A percentile compares a stretch with the other conserved stretches of the same genome.
Evolutionary conservation across 2,329 filamentous ascomycete genomes (phyloP).

Genomic region (Aspergillus pseudoterreus): DNA sequence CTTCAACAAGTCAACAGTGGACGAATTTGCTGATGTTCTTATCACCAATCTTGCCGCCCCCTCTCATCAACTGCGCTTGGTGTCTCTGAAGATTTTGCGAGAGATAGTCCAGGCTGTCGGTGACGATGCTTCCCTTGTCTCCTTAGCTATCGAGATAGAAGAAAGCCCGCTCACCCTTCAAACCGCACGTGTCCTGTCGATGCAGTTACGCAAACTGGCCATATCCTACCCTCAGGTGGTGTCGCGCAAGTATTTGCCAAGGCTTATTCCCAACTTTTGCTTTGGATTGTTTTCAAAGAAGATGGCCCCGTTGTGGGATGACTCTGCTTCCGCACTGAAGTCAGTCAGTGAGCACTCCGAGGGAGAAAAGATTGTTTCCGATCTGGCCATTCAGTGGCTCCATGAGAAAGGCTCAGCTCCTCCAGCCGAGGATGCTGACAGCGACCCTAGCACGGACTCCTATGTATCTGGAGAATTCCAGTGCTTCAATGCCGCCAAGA

Average conservation of each 20-base stretch:
- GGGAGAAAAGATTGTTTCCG: constrained; percentile 70
- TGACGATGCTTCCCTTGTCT: constrained; percentile 41
- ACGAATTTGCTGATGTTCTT: constrained; percentile 61
- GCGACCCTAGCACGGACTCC: constrained; percentile 21
- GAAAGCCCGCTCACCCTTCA: constrained; percentile 73
- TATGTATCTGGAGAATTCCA: constrained; percentile 61
- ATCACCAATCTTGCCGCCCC: constrained; percentile 71
- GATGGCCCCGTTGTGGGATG: constrained; percentile 82
- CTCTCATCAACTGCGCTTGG: constrained; percentile 69
- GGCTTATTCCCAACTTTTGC: constrained; percentile 74
- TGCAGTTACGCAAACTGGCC: constrained; percentile 78
- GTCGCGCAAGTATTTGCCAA: constrained; percentile 62
- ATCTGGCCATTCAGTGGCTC: constrained; percentile 76
- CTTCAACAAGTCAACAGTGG: constrained; percentile 54
- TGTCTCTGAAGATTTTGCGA: constrained; percentile 69
- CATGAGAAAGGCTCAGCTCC: constrained; percentile 28
- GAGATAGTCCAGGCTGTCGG: constrained; percentile 48
- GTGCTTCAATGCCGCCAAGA: constrained; percentile 67
- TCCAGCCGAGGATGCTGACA: constrained; percentile 20
- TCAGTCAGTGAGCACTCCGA: constrained; percentile 65
- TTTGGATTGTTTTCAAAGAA: constrained; percentile 87
- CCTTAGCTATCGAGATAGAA: constrained; percentile 73
- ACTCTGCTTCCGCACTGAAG: constrained; percentile 71
- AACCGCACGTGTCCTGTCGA: constrained; percentile 71
- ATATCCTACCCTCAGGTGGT: constrained; percentile 58